These are phyloP conservation scores for Alternaria ventricosa DNA, from an alignment of 2,329 filamentous ascomycete species.

Conservation along the genomic window DNA sequence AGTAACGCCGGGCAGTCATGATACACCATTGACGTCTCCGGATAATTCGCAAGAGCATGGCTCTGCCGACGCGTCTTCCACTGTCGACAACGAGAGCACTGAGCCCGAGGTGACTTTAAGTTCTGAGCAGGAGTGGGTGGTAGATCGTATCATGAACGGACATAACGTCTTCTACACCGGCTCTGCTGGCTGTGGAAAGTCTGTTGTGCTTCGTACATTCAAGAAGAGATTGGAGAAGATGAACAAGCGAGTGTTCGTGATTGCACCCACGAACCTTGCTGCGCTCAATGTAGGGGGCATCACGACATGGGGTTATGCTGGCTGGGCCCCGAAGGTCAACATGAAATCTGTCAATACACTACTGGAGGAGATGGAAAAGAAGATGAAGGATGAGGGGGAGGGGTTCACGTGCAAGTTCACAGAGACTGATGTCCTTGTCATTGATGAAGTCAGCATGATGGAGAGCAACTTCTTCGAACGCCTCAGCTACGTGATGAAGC, in stretches of 20 bases:
- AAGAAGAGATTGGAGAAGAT: slow-evolving; percentile 46
- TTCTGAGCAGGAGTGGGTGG: slow-evolving; percentile 57
- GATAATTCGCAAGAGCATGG: no score
- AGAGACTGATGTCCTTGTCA: slow-evolving; percentile 63
- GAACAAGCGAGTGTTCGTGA: slow-evolving; percentile 55
- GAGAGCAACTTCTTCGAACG: slow-evolving; percentile 62
- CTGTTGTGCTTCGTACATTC: slow-evolving; percentile 61
- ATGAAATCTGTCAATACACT: slow-evolving; percentile 52
- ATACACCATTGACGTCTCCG: no score
- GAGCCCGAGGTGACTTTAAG: slow-evolving; percentile 46
- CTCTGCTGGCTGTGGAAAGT: slow-evolving; percentile 67
- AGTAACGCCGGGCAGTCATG: no score
- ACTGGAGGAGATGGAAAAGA: neutral
- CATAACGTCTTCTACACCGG: slow-evolving; percentile 70
- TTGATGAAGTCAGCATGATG: slow-evolving; percentile 74
- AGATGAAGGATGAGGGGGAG: slow-evolving; percentile 40
- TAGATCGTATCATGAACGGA: slow-evolving; percentile 61
- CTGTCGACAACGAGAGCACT: neutral
- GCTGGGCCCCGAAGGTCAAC: slow-evolving; percentile 59
- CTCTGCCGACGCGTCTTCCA: no score
- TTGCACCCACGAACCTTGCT: slow-evolving; percentile 67
- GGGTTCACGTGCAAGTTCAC: slow-evolving; percentile 48
- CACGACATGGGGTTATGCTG: slow-evolving; percentile 64
- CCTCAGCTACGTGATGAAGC: slow-evolving; percentile 56
- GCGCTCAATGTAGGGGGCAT: slow-evolving; percentile 63